These are phyloP conservation scores for Salmacisia buchloeana DNA, from an alignment of 1,284 basidiomycete genomes.

Conservation along the genomic window DNA sequence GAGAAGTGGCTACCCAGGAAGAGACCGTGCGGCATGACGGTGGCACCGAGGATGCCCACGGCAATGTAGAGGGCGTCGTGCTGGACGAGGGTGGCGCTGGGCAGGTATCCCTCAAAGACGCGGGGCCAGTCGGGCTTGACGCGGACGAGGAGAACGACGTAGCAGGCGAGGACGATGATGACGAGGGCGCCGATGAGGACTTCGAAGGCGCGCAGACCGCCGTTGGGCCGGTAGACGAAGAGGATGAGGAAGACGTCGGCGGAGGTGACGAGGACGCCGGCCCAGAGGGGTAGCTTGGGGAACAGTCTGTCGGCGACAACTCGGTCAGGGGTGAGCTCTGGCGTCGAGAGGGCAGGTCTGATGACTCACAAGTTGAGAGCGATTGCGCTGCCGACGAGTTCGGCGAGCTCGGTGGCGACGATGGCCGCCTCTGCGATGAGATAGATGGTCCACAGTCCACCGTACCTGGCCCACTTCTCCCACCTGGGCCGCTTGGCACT, in stretches of 20 bases:
- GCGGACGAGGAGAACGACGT: constrained; percentile 71
- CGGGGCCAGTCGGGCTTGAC: constrained; percentile 69
- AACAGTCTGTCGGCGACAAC: constrained; percentile 58
- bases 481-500: constrained; percentile 2
- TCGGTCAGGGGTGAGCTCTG: neutral
- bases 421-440: constrained; percentile 70
- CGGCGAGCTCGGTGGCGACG: constrained; percentile 56
- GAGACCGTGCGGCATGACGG: constrained; percentile 78
- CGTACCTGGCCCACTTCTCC: constrained; percentile 62
- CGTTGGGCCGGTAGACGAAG: constrained; percentile 51
- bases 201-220: constrained; percentile 59
- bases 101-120: constrained; percentile 80
- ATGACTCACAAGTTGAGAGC: constrained; percentile 62
- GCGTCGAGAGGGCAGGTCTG: neutral
- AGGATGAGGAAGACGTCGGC: constrained; percentile 73
- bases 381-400: constrained; percentile 72
- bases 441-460: constrained; percentile 55
- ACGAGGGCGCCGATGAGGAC: constrained; percentile 61
- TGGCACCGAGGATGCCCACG: constrained; percentile 57
- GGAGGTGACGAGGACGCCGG: constrained; percentile 67
- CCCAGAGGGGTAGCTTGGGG: constrained; percentile 59
- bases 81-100: constrained; percentile 61
- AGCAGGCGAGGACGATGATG: constrained; percentile 58
- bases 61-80: constrained; percentile 68
- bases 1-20: constrained; percentile 72